Base-by-base conservation (phyloP, 2,329 filamentous ascomycete species). In the Apiospora malaysiana region DNA sequence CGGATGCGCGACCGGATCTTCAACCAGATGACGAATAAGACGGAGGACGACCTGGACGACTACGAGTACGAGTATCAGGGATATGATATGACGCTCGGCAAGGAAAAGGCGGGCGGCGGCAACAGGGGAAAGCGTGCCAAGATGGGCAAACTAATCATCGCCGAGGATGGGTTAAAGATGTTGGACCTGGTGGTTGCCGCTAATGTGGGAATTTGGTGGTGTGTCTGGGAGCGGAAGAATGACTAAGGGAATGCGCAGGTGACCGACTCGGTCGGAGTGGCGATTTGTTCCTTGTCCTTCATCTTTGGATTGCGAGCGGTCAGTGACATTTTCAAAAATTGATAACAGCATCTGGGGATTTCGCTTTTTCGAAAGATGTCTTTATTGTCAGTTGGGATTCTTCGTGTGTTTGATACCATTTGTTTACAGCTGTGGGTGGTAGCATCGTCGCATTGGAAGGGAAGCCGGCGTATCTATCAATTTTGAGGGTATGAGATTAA, bases 191-290 rank as follows among this genome's bases (percentile, higher is more conserved):
- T 97, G 0, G 94, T 99, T 25, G 94, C 95, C 4, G 93, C 94
- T 14, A 98, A 97, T 78, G 89, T 99, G 82, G 94, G 93, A 0
- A 84, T 98, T 21, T 99, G 95, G 94, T 98, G 95, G 95, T 91
- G 91, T 76, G 90, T 93, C 4, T 98, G 94, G 88, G 92, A 94
- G 76, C 86, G 83, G 76, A 85, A 59, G 66, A 66, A 27, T 56
- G 43, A 70, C 37, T 66, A 32, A 70, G 63, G 9, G 21, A 27
- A 25, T 42, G 59, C 32, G 23, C 42, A 4, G 23, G 10, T 9
- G 27, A 8, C 14, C 21, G 8, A n/a, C 1, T 14, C 18, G n/a
- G 56, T n/a, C 18, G 18, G 32, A 12, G 8, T 9, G 8, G 18
- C 4, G 10, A 8, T 27, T 56, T 32, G 25, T 32, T 45, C 14